Percentiles rank a stretch among this genome's conserved stretches.
These are phyloP conservation scores for Trichocomaceae sp. DNA, from an alignment of 2,329 filamentous ascomycete species.

Conservation along the genomic window DNA sequence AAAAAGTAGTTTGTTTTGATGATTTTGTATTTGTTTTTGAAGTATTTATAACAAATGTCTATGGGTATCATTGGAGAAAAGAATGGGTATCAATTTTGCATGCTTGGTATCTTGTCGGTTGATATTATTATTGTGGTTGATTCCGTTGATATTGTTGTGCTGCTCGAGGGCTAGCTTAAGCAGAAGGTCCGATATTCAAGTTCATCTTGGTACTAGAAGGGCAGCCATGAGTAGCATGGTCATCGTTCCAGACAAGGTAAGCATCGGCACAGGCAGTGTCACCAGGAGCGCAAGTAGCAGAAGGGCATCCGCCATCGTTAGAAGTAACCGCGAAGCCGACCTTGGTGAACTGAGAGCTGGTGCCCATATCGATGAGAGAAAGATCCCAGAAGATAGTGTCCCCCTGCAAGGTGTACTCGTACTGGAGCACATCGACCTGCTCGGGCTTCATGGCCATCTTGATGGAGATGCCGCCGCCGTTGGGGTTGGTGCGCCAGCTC, in stretches of 20 bases:
- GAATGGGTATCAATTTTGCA: too few species aligned
- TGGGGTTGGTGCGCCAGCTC: constrained; percentile 28
- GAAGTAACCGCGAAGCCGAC: constrained; percentile 33
- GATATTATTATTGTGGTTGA: too few species aligned
- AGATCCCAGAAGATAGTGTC: constrained; percentile 36
- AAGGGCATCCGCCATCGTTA: constrained; percentile 25
- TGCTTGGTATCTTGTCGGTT: too few species aligned
- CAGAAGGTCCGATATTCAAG: constrained; percentile 26
- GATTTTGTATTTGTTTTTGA: too few species aligned
- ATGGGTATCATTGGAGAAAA: too few species aligned
- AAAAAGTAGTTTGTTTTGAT: too few species aligned
- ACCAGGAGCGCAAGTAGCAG: constrained; percentile 31
- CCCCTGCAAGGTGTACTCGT: constrained; percentile 32
- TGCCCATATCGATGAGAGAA: constrained; percentile 32
- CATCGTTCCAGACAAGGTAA: constrained; percentile 36
- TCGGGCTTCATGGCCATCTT: constrained; percentile 31
- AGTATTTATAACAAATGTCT: too few species aligned
- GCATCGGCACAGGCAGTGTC: constrained; percentile 31
- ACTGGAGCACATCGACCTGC: constrained; percentile 36
- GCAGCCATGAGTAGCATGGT: constrained; percentile 39
- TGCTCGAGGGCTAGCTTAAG: background rate
- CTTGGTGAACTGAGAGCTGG: constrained; percentile 27
- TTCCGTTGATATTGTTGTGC: too few species aligned
- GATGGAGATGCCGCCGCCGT: constrained; percentile 38
- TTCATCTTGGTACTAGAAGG: constrained; percentile 29